Evolutionary conservation across 176 grass and related monocot genomes (phyloP).

Genomic region (Cocos nucifera): DNA sequence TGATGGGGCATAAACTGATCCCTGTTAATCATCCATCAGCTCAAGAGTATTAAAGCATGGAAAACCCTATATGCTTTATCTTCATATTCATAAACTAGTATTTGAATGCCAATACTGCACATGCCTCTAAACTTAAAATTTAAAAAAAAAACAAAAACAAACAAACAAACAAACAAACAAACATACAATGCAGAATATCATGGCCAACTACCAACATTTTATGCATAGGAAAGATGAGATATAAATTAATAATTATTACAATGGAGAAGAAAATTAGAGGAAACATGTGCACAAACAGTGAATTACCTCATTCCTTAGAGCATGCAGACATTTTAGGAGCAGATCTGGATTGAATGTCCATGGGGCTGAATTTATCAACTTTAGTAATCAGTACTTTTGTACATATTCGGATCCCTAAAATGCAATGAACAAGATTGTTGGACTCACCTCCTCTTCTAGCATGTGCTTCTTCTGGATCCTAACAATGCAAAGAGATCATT

Average conservation of each 20-base stretch:
- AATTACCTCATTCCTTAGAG: slow-evolving; percentile 59
- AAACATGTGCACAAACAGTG: not conserved
- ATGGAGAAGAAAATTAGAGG: not conserved
- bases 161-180: too few species aligned
- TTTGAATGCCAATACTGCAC: too few species aligned
- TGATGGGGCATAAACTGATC: slow-evolving; percentile 82
- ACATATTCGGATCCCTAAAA: slow-evolving; percentile 9
- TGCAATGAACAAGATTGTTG: slow-evolving; percentile 4
- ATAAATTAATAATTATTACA: not conserved
- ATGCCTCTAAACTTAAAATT: too few species aligned
- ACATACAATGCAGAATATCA: not conserved
- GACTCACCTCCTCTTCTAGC: slow-evolving; percentile 95
- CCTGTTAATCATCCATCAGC: slow-evolving; percentile 25
- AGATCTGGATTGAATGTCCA: slow-evolving; percentile 80
- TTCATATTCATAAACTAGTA: too few species aligned
- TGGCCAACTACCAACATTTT: not conserved
- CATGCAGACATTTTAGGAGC: slow-evolving; percentile 64
- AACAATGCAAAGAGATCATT: not conserved
- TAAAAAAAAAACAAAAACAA: too few species aligned
- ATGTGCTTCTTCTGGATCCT: slow-evolving; percentile 94
- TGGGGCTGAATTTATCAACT: slow-evolving; percentile 42
- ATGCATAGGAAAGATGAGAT: not conserved
- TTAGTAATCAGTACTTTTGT: slow-evolving; percentile 17
- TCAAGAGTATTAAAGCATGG: not conserved
- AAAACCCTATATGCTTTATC: not conserved